Evolutionary conservation across 2,329 filamentous ascomycete species (phyloP).

Genomic region (Stagonosporopsis cucurbitacearum): DNA sequence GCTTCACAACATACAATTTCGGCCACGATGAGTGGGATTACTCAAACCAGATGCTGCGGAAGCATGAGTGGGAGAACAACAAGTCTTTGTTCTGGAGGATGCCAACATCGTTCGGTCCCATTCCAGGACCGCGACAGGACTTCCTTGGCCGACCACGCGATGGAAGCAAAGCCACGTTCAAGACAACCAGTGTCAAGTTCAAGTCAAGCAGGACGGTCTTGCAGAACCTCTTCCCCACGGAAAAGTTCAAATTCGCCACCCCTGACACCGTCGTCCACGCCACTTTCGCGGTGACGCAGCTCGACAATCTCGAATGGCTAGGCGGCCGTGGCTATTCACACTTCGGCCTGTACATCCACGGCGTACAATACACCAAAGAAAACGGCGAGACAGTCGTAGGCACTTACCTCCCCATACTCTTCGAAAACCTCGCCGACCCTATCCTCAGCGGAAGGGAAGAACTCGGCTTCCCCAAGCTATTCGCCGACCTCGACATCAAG

Average conservation of each 20-base stretch:
- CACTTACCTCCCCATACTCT: slow-evolving; percentile 63
- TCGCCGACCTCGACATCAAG: slow-evolving; percentile 57
- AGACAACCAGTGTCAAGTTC: slow-evolving; percentile 51
- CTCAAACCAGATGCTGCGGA: slow-evolving; percentile 58
- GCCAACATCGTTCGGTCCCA: slow-evolving; percentile 52
- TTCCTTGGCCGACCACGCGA: slow-evolving; percentile 29
- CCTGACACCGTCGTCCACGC: slow-evolving; percentile 50
- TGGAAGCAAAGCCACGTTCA: slow-evolving; percentile 40
- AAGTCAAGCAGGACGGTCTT: slow-evolving; percentile 51
- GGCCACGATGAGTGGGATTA: slow-evolving; percentile 66
- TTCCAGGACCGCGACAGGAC: slow-evolving; percentile 50
- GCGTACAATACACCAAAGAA: slow-evolving; percentile 62
- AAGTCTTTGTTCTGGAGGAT: slow-evolving; percentile 49
- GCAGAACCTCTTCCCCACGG: slow-evolving; percentile 50
- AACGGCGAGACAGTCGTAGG: slow-evolving; percentile 58
- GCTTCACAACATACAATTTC: slow-evolving; percentile 60
- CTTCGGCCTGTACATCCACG: slow-evolving; percentile 68
- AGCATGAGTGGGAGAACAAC: slow-evolving; percentile 57
- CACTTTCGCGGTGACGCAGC: slow-evolving; percentile 48
- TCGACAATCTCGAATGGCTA: slow-evolving; percentile 64
- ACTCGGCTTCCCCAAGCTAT: slow-evolving; percentile 67
- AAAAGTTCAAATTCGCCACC: slow-evolving; percentile 45
- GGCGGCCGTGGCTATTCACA: slow-evolving; percentile 65
- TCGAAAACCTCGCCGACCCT: slow-evolving; percentile 65
- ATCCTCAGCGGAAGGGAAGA: slow-evolving; percentile 67